These are phyloP conservation scores for Candida tetrigidarum DNA, from an alignment of 1,139 yeast genomes.

Conservation along the genomic window DNA sequence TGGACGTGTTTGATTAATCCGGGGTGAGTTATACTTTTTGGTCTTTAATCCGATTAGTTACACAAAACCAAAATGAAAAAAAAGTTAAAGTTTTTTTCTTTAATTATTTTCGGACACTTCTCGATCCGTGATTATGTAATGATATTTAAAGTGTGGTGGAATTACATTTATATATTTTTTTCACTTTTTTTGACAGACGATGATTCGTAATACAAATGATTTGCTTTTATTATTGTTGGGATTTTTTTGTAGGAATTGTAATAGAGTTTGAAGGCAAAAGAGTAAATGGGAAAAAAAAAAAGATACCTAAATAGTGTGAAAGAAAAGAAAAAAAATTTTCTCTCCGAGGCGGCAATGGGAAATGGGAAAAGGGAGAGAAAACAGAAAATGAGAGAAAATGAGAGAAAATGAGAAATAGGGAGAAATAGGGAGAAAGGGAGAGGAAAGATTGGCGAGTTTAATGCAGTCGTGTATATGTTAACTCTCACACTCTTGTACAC, in stretches of 20 bases:
- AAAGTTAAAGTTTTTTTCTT: background rate
- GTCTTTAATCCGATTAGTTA: background rate
- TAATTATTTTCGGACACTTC: background rate
- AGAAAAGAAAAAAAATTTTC: background rate
- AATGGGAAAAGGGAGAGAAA: background rate
- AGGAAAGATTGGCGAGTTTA: background rate
- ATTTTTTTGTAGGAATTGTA: background rate
- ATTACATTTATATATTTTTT: no score
- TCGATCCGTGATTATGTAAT: background rate
- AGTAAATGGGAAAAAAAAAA: background rate
- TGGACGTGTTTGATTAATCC: background rate
- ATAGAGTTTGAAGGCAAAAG: background rate
- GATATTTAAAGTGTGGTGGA: background rate
- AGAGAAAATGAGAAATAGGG: background rate
- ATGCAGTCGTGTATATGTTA: background rate
- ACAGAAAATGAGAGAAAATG: background rate
- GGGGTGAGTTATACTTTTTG: background rate
- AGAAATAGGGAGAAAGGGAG: background rate
- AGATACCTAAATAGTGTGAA: background rate
- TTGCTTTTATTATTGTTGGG: background rate
- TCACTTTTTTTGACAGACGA: background rate
- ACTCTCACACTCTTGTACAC: background rate
- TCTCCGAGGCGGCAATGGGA: background rate
- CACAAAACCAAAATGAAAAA: background rate
- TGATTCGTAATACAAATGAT: background rate